Base-by-base conservation (phyloP, 352 stramenopile genomes). In the Pythium brachiatum region DNA sequence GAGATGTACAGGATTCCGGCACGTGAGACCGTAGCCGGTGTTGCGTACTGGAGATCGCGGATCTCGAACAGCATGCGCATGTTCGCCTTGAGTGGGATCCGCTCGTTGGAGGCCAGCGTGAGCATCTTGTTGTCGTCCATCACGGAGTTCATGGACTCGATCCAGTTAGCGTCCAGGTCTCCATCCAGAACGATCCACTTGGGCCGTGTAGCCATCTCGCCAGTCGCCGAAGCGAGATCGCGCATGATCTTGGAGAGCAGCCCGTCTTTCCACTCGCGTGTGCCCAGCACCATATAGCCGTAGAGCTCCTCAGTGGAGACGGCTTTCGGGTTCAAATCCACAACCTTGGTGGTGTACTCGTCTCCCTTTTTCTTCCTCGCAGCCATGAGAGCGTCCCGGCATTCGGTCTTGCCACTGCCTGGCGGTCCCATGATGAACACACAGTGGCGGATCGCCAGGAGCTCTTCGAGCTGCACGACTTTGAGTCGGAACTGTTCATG, bases 41-140 rank as follows among this genome's bases (percentile, higher is more conserved):
- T 98, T 13, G 94, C 95, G 64, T 96, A 97, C 62, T 89, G 88
- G 13, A 99, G 76, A 75, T 98, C 91, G 18, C 91, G 83, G 64
- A 99, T 98, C 77, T 99, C 96, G 72, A 99, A 99, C 9, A 99
- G 78, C 46, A 99, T 73, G 16, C 94, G 81, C 94, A 98, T 98
- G 64, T 97, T 89, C 0, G 84, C 74, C 65, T 98, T 98, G 0
- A 99, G 73, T 7, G 94, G 94, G 64, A 99, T 98, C 29, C 96
- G 88, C 65, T 99, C 96, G 64, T 98, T 98, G 2, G 92, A 98
- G 4, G 93, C 94, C 31, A 94, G 75, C 3, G 85, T 94, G 25
- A 96, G 71, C 80, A 88, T 92, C 57, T 93, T 95, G 68, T 94
- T 96, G 70, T 96, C 86, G 60, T 96, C 87, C 85, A 96, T 94